A percentile compares a stretch with the other conserved stretches of the same genome.
Conservation (phyloP, 805 yeast genomes). For the Vanderwaltozyma tropicalis region DNA sequence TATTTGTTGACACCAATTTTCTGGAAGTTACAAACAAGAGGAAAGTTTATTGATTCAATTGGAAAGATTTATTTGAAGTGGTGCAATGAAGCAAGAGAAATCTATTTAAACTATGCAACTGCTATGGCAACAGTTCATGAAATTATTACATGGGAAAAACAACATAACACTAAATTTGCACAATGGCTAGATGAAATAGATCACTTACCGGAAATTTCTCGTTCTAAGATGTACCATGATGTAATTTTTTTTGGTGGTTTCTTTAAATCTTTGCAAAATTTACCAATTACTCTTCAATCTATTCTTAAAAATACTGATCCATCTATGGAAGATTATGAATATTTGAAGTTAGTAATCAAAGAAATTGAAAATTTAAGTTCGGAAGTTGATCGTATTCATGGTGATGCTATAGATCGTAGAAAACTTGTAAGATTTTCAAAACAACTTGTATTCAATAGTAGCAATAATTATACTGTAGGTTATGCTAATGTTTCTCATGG, state of each 20-base stretch:
- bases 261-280: slow-evolving; percentile 43
- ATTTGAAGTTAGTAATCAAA: slow-evolving; percentile 42
- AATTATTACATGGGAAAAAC: slow-evolving; percentile 39
- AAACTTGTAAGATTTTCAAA: slow-evolving; percentile 42
- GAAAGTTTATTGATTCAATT: slow-evolving; percentile 54
- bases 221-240: slow-evolving; percentile 39
- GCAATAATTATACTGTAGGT: slow-evolving; percentile 17
- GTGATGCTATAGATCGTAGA: slow-evolving; percentile 47
- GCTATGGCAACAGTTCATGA: slow-evolving; percentile 52
- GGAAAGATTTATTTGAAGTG: slow-evolving; percentile 56
- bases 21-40: slow-evolving; percentile 46
- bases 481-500: slow-evolving; percentile 15
- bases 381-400: slow-evolving; percentile 53
- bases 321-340: slow-evolving; percentile 41
- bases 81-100: slow-evolving; percentile 45
- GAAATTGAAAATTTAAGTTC: slow-evolving; percentile 45
- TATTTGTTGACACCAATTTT: slow-evolving; percentile 49
- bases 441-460: slow-evolving; percentile 21
- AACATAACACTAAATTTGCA: slow-evolving; percentile 36
- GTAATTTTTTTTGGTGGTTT: slow-evolving; percentile 48
- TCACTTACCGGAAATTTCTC: slow-evolving; percentile 35
- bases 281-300: slow-evolving; percentile 54
- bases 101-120: slow-evolving; percentile 50
- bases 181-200: slow-evolving; percentile 48
- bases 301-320: slow-evolving; percentile 41